Evolutionary conservation across 805 yeast genomes (phyloP).

Genomic region (Zygotorulaspora danielsina): DNA sequence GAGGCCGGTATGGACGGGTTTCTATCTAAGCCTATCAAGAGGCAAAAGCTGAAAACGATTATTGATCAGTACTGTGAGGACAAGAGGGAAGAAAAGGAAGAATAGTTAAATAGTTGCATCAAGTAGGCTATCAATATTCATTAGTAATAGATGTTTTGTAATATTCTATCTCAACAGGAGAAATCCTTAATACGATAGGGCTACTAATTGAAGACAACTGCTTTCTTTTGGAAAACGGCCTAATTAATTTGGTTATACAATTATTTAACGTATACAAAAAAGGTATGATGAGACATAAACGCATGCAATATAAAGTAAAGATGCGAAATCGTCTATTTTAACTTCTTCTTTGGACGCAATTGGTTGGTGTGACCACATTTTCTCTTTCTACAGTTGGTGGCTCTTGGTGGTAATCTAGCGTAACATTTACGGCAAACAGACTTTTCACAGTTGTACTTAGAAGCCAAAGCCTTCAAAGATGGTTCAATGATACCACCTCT

Average conservation of each 20-base stretch:
- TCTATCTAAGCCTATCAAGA: conserved; percentile 79
- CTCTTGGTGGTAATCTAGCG: conserved; percentile 99
- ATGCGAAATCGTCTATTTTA: conserved; percentile 65
- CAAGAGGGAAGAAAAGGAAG: conserved; percentile 1
- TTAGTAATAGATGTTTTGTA: too few species aligned
- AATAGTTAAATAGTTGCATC: too few species aligned
- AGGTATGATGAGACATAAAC: conserved; percentile 15
- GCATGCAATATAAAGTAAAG: conserved; percentile 10
- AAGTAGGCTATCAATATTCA: too few species aligned
- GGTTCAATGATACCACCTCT: conserved; percentile 99
- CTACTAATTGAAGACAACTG: conserved; percentile 1
- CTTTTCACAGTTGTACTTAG: conserved; percentile 99
- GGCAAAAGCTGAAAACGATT: conserved; percentile 60
- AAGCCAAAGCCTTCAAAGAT: conserved; percentile 97
- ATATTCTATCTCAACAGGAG: too few species aligned
- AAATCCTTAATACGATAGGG: too few species aligned
- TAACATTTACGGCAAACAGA: conserved; percentile 99
- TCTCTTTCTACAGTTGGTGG: conserved; percentile 99
- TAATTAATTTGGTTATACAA: conserved; percentile 14
- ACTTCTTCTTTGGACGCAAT: conserved; percentile 99
- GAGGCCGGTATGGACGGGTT: conserved; percentile 93
- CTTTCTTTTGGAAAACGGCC: conserved; percentile 10
- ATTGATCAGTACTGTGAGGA: conserved; percentile 34
- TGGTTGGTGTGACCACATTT: conserved; percentile 99
- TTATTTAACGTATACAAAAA: conserved; percentile 18